Conservation (phyloP, 1,284 basidiomycete genomes). For the Puccinia horiana region DNA sequence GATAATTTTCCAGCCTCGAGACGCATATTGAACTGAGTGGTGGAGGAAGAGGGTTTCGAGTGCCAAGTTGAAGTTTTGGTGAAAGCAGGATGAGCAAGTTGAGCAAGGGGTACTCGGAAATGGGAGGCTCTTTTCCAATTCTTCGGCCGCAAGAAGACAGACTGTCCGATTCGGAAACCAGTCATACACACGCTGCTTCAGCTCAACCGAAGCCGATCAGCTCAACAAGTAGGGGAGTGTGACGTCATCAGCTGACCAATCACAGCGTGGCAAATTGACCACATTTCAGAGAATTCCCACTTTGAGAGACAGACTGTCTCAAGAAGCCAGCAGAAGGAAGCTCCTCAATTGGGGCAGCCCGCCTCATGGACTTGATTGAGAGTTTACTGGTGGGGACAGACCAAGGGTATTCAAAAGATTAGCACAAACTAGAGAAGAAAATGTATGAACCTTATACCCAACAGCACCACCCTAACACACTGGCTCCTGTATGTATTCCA, state of each 20-base stretch:
- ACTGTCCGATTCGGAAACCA: neutral
- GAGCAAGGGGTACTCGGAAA: neutral
- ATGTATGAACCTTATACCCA: too few relatives aligned
- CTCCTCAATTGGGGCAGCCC: too few relatives aligned
- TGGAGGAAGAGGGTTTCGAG: neutral
- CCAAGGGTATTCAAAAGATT: too few relatives aligned
- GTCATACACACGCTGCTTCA: neutral
- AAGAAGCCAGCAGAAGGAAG: too few relatives aligned
- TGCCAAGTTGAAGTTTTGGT: neutral
- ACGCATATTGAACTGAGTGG: slow-evolving; percentile 5
- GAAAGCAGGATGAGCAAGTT: neutral
- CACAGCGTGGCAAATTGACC: neutral
- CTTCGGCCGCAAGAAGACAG: neutral
- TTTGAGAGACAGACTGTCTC: too few relatives aligned
- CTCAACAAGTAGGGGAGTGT: neutral
- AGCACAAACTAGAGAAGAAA: too few relatives aligned
- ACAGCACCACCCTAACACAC: too few relatives aligned
- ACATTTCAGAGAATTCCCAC: neutral
- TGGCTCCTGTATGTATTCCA: too few relatives aligned
- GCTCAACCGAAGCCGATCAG: neutral
- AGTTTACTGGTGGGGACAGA: too few relatives aligned
- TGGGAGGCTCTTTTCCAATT: slow-evolving; percentile 1
- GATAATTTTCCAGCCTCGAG: slow-evolving; percentile 28
- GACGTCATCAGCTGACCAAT: neutral
- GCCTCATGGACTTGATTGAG: too few relatives aligned